Evolutionary conservation across 2,329 filamentous ascomycete species (phyloP), one percentile per base, ranked within the genome.

Genomic region (Metarhizium sp.): DNA sequence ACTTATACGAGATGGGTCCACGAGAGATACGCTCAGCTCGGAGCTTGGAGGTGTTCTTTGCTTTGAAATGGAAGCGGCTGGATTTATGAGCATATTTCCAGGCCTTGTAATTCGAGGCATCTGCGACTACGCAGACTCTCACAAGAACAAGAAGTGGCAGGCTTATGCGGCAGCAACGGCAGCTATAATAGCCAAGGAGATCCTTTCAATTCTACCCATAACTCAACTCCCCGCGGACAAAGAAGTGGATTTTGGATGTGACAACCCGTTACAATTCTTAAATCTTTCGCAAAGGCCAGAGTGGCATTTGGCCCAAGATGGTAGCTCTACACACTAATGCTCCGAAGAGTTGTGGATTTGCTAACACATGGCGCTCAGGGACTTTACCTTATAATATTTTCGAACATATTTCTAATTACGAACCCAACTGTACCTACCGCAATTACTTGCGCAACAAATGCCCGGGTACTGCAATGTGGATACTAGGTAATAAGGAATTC

Each of bases 91-190:
- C 64, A 50, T 62, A 0, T 61, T 71, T 1, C 66, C 68, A 0
- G 74, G 67, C 36, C 54, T 75, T 0, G 62, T 70, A 0, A 69
- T 75, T n/a, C 65, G 70, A 18, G 72, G 71, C 0, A 71, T 75
- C 0, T 75, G 67, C 25, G 69, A 74, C 50, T 75, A 74, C 50
- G 63, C 69, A 3, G 72, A 75, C 55, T 67, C 63, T 0, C 70
- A 74, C 53, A 74, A 73, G 52, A 66, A 66, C 29, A 66, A 73
- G 10, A 34, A 43, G 3, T 74, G 70, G 71, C 69, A 73, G 29
- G 42, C 43, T 0, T 73, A 70, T 57, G 70, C 72, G 0, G 68
- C 72, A 0, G 60, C 61, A 0, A 62, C 64, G 0, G 70, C 72
- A 0, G 71, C 71, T 0, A 65, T 65, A 11, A 65, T 61, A 34